A percentile compares a stretch with the other conserved stretches of the same genome.
Conservation (phyloP, 78 protist genomes). For the Pelomyxa schiedti region DNA sequence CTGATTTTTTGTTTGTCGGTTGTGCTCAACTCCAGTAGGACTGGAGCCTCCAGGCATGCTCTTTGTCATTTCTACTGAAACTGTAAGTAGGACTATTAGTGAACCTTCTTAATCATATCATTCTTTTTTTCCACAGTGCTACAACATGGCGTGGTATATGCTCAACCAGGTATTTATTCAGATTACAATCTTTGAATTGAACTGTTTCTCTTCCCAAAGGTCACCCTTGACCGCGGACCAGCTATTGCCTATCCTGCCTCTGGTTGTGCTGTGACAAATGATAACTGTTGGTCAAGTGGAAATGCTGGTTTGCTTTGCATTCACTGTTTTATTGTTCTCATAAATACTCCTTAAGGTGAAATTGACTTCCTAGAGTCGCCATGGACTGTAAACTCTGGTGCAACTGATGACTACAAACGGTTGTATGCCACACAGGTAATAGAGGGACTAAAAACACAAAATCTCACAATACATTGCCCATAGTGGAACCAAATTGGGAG, state of each 20-base stretch:
- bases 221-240: constrained; percentile 12
- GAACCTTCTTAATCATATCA: too few relatives aligned
- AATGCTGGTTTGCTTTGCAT: too few relatives aligned
- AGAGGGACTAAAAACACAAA: too few relatives aligned
- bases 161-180: neutral
- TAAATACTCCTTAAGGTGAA: too few relatives aligned
- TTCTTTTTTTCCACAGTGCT: too few relatives aligned
- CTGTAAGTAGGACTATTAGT: too few relatives aligned
- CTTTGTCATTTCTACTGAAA: too few relatives aligned
- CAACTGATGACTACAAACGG: constrained; percentile 6
- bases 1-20: constrained; percentile 3
- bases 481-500: constrained; percentile 15
- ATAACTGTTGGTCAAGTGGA: constrained; percentile 8
- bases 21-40: neutral
- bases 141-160: neutral
- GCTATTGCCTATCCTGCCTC: constrained; percentile 1
- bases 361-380: constrained; percentile 10
- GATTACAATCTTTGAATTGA: neutral
- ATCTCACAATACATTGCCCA: too few relatives aligned
- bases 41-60: too few relatives aligned
- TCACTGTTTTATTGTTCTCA: too few relatives aligned
- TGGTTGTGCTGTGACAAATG: neutral
- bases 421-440: neutral
- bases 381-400: neutral
- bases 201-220: neutral